phyloP scores from a whole-genome alignment of 306 rosid genomes.

The Clitoria ternatea region DNA sequence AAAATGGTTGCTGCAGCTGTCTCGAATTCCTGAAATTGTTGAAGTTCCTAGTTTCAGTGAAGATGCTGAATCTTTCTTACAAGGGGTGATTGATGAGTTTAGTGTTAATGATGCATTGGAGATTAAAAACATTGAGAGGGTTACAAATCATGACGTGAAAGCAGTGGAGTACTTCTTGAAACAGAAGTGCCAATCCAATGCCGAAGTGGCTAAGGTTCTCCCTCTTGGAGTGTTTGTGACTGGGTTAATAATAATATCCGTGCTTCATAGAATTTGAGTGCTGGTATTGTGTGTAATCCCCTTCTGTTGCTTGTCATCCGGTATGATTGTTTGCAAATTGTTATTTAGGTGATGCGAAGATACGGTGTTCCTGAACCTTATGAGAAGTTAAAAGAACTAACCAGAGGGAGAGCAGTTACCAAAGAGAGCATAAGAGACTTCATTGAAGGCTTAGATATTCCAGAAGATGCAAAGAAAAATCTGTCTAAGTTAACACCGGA shows the following conservation, averaged over 20 bases:
- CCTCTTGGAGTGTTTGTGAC: no score
- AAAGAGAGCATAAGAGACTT: conserved; percentile 71
- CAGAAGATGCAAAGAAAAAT: conserved; percentile 58
- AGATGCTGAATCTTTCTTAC: conserved; percentile 50
- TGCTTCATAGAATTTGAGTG: no score
- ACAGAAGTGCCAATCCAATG: conserved; percentile 61
- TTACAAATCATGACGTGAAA: conserved; percentile 84
- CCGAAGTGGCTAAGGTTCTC: conserved; percentile 69
- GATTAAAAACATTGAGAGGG: conserved; percentile 67
- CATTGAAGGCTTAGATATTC: conserved; percentile 68
- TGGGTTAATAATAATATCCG: no score
- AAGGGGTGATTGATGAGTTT: conserved; percentile 53
- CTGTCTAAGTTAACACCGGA: conserved; percentile 70
- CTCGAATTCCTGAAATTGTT: conserved; percentile 53
- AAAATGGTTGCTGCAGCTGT: conserved; percentile 72
- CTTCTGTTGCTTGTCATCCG: neutral
- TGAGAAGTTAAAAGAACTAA: conserved; percentile 80
- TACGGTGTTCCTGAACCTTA: conserved; percentile 92
- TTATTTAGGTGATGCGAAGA: conserved; percentile 81
- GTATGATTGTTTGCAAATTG: neutral
- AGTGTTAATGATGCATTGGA: conserved; percentile 59
- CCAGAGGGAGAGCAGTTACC: conserved; percentile 82
- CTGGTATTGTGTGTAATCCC: neutral
- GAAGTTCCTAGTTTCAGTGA: conserved; percentile 79
- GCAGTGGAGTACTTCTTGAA: conserved; percentile 91